Evolutionary conservation across 441 rosid genomes (phyloP).

Genomic region (Adansonia rubrostipa): DNA sequence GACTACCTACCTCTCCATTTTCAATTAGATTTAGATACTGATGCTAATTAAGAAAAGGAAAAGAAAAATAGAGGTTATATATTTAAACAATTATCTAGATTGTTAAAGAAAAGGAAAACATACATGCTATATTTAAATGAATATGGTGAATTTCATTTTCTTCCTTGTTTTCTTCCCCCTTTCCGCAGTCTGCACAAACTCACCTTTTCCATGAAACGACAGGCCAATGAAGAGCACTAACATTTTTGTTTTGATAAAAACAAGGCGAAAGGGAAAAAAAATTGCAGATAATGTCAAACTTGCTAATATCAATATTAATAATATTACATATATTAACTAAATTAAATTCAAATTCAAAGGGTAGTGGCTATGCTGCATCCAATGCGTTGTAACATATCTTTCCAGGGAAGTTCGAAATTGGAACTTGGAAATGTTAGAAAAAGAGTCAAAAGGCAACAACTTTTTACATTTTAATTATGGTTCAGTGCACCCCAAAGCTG

Average conservation of each 20-base stretch:
- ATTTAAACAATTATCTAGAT: neutral
- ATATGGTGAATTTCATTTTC: neutral
- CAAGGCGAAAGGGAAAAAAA: too few species aligned
- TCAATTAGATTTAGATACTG: neutral
- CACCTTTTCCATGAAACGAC: neutral
- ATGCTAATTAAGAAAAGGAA: neutral
- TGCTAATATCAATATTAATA: too few species aligned
- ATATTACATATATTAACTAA: too few species aligned
- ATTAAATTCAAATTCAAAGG: too few species aligned
- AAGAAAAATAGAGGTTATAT: too few species aligned
- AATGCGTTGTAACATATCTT: neutral
- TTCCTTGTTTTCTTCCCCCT: neutral
- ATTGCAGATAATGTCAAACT: too few species aligned
- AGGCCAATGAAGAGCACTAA: neutral
- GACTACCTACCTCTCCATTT: neutral
- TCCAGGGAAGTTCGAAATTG: neutral
- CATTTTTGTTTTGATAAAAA: neutral
- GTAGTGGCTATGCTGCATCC: too few species aligned
- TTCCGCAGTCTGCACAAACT: neutral
- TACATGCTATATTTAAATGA: neutral
- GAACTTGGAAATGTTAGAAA: neutral
- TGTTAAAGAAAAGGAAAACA: neutral
- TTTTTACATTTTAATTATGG: neutral
- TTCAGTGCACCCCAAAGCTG: slow-evolving; percentile 8
- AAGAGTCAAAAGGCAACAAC: neutral